Conservation (phyloP, 2,329 filamentous ascomycete species). For the Paraphaeosphaeria minitans region DNA sequence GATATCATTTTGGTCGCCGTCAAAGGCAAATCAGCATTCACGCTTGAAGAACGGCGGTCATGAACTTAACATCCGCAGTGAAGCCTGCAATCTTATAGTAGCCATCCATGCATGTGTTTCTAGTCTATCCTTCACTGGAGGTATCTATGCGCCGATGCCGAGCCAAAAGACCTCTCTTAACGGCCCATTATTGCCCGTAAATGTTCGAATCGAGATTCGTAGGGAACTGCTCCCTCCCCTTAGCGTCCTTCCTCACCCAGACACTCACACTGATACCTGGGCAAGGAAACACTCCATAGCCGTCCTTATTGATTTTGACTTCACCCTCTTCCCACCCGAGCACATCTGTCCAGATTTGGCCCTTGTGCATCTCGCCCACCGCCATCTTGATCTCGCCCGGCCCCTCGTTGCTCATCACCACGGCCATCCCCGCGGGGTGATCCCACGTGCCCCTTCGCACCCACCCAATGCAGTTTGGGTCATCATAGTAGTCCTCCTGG, state of each 20-base stretch:
- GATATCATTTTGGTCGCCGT: not conserved
- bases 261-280: constrained; percentile 60
- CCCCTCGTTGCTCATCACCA: constrained; percentile 57
- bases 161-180: too few species aligned
- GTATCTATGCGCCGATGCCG: too few species aligned
- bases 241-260: constrained; percentile 63
- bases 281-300: constrained; percentile 62
- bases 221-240: constrained; percentile 50
- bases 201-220: constrained; percentile 44
- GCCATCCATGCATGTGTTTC: too few species aligned
- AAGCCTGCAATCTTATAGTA: too few species aligned
- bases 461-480: constrained; percentile 66
- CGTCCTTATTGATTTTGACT: constrained; percentile 63
- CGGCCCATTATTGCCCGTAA: not conserved
- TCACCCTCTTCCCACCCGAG: constrained; percentile 60
- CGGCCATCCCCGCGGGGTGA: constrained; percentile 54
- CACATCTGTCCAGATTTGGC: constrained; percentile 69
- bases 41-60: too few species aligned
- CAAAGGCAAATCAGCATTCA: not conserved
- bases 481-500: constrained; percentile 68
- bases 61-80: too few species aligned
- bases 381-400: constrained; percentile 62
- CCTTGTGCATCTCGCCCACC: constrained; percentile 62
- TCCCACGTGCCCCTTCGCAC: constrained; percentile 59
- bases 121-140: too few species aligned